Base-by-base conservation (phyloP, 352 stramenopile species). In the Pythium myriotylum region DNA sequence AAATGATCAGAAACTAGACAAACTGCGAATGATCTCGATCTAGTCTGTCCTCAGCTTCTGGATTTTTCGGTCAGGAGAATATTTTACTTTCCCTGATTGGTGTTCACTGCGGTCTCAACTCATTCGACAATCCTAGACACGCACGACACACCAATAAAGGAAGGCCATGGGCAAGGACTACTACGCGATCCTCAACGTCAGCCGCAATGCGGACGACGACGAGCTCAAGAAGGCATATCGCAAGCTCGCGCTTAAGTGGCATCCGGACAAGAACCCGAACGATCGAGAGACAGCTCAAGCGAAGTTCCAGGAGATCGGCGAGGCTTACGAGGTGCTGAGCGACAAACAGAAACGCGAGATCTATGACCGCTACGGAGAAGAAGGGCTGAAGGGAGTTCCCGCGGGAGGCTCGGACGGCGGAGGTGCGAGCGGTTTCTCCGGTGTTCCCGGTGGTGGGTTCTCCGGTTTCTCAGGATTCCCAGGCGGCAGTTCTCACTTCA, bases 321-420 rank as follows among this genome's bases (percentile, higher is more conserved):
- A 97, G 43, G 94, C 94, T 6, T 98, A 98, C 70, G 89, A 97
- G 52, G 90, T 98, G 43, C 77, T 98, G 27, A 95, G 84, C 62
- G 94, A 98, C 74, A 94, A 94, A 68, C 82, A 98, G 46, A 97
- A 97, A 72, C 77, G 91, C 49, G 75, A 94, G 63, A 90, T 96
- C 33, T 98, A 97, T 61, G 94, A 98, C 65, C 81, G 96, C 51
- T 98, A 92, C 53, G 93, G 93, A 16, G 92, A 98, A 68, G 91
- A 97, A 60, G 92, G 91, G 3, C 72, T 97, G 19, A 94, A 96
- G 61, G 84, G 77, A 9, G 72, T 72, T 13, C 67, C 71, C n/a
- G 48, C 46, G 2, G 53, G 60, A 26, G 58, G 68, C 1, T 54
- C 72, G 12, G 47, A 47, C 5, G 62, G 39, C 10, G 73, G 59